These are phyloP conservation scores for Zygosaccharomyces bisporus DNA, from an alignment of 805 yeast species.

Conservation along the genomic window DNA sequence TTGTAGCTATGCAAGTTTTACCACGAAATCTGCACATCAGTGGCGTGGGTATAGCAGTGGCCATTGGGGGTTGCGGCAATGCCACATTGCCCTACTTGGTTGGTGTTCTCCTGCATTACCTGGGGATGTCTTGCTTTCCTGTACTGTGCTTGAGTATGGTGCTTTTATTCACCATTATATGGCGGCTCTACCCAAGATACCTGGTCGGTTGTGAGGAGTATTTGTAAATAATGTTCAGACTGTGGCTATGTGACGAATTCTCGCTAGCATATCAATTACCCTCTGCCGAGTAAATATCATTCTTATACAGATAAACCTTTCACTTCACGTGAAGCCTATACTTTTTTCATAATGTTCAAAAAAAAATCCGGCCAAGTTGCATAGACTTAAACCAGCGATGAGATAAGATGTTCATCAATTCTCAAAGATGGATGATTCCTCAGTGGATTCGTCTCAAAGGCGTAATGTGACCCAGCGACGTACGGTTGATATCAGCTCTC, in stretches of 20 bases:
- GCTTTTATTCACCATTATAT: constrained; percentile 20
- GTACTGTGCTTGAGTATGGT: constrained; percentile 27
- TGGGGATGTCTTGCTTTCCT: constrained; percentile 31
- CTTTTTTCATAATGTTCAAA: neutral
- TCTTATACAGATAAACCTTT: neutral
- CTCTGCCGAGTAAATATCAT: neutral
- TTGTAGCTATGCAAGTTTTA: constrained; percentile 56
- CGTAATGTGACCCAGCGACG: constrained; percentile 33
- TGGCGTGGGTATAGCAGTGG: constrained; percentile 72
- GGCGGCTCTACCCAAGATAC: constrained; percentile 31
- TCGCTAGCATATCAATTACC: neutral
- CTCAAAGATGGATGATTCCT: constrained; percentile 7
- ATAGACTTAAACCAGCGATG: neutral
- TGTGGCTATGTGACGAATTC: neutral
- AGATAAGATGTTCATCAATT: neutral
- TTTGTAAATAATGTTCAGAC: constrained; percentile 11
- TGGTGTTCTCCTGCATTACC: constrained; percentile 41
- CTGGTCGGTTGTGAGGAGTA: constrained; percentile 23
- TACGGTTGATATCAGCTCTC: constrained; percentile 34
- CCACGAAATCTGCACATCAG: constrained; percentile 58
- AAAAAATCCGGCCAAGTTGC: neutral
- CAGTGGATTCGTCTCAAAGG: constrained; percentile 21
- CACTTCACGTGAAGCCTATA: constrained; percentile 4
- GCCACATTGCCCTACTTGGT: constrained; percentile 65
- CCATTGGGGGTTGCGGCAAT: constrained; percentile 81